Percentiles rank a stretch among this genome's conserved stretches.
Evolutionary conservation across 2,329 filamentous ascomycete genomes (phyloP).

Genomic region (Triangularia setosa): DNA sequence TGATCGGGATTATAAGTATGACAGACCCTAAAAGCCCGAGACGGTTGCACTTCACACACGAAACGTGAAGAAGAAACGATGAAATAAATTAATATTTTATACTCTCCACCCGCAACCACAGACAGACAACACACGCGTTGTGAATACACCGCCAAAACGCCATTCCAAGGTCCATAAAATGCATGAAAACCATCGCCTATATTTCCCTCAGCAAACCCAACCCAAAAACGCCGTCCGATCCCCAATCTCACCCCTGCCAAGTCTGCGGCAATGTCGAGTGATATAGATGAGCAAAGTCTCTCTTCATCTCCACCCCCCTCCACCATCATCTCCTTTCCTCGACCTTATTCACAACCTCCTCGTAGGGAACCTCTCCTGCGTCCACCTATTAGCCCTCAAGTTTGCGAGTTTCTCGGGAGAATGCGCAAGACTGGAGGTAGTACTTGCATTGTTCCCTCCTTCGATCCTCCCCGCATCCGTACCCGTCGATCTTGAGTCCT

Average conservation of each 20-base stretch:
- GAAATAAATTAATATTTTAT: too few relatives aligned
- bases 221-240: background rate
- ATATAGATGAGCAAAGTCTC: background rate
- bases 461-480: background rate
- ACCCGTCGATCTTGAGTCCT: constrained; percentile 37
- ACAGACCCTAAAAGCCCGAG: too few relatives aligned
- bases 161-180: background rate
- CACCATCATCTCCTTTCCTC: background rate
- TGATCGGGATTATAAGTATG: too few relatives aligned
- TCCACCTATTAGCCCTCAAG: constrained; percentile 34
- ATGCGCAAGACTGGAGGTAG: constrained; percentile 15
- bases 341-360: constrained; percentile 21
- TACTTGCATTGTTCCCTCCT: constrained; percentile 1
- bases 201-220: too few relatives aligned
- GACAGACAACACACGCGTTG: background rate
- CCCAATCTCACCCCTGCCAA: background rate
- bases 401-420: constrained; percentile 39
- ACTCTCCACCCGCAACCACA: too few relatives aligned
- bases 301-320: background rate
- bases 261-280: background rate
- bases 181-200: background rate
- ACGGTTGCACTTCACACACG: too few relatives aligned
- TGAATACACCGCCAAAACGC: background rate
- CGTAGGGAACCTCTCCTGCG: constrained; percentile 42
- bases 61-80: too few relatives aligned